Percentiles rank a stretch among this genome's conserved stretches.
Evolutionary conservation across 1,284 basidiomycete genomes (phyloP).

Genomic region (Tilletia walkeri): DNA sequence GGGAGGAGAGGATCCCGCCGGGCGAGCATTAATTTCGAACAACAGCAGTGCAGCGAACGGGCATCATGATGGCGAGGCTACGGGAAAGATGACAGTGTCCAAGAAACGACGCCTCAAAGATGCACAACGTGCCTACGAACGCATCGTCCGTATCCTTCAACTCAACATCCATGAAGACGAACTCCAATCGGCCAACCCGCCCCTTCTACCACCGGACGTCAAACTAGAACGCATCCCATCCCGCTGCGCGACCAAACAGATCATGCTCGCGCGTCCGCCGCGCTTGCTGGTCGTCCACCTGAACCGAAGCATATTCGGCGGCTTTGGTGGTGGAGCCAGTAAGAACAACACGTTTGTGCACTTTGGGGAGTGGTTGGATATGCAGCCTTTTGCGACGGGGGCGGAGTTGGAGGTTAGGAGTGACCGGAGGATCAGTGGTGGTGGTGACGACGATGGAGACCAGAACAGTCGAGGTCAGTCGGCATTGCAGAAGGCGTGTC

Average conservation of each 20-base stretch:
- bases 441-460: slow-evolving; percentile 1
- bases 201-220: slow-evolving; percentile 18
- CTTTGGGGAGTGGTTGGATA: slow-evolving; percentile 46
- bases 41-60: neutral
- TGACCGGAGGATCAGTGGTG: slow-evolving; percentile 22
- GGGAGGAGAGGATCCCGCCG: neutral
- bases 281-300: slow-evolving; percentile 45
- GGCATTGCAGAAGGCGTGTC: neutral
- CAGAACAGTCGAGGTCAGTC: neutral
- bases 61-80: no score
- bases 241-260: slow-evolving; percentile 46
- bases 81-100: slow-evolving; percentile 17
- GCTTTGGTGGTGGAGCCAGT: slow-evolving; percentile 31
- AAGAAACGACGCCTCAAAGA: slow-evolving; percentile 15
- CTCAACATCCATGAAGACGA: slow-evolving; percentile 44
- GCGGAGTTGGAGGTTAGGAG: slow-evolving; percentile 27
- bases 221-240: slow-evolving; percentile 27
- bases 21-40: neutral
- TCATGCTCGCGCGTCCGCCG: slow-evolving; percentile 48
- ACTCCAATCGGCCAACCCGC: slow-evolving; percentile 17
- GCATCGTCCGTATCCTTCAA: slow-evolving; percentile 27
- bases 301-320: slow-evolving; percentile 44
- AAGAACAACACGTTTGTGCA: slow-evolving; percentile 49
- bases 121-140: slow-evolving; percentile 23
- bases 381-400: slow-evolving; percentile 36